Evolutionary conservation across 257 asterid species (phyloP).

Genomic region (Nicotiana paniculata): DNA sequence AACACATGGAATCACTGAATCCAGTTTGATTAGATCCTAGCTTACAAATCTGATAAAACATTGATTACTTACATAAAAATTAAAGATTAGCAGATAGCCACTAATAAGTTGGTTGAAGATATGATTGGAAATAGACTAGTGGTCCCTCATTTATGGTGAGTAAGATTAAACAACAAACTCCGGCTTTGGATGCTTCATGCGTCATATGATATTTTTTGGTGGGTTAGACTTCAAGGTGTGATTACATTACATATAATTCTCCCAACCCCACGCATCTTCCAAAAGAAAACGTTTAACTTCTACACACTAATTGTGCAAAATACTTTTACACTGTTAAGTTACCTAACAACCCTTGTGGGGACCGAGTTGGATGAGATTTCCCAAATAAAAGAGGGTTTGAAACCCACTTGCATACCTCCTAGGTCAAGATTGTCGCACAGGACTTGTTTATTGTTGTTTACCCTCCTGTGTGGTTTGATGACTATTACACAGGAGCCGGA

Average conservation of each 20-base stretch:
- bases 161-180: background rate
- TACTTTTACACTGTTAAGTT: too few species aligned
- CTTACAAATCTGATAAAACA: background rate
- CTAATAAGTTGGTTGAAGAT: conserved; percentile 21
- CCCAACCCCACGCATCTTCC: background rate
- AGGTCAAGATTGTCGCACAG: too few species aligned
- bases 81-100: background rate
- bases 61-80: conserved; percentile 6
- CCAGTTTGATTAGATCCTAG: conserved; percentile 27
- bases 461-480: too few species aligned
- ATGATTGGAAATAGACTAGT: conserved; percentile 28
- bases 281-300: background rate
- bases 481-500: too few species aligned
- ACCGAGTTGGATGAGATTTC: too few species aligned
- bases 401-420: too few species aligned
- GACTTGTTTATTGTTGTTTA: too few species aligned
- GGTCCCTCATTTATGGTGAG: conserved; percentile 12
- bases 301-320: background rate
- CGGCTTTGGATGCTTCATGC: background rate
- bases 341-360: too few species aligned
- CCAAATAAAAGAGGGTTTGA: too few species aligned
- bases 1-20: conserved; percentile 31
- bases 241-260: background rate
- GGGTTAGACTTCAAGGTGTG: background rate
- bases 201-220: background rate